Conservation (phyloP, 2,329 filamentous ascomycete species). For the Epichloe sp. region DNA sequence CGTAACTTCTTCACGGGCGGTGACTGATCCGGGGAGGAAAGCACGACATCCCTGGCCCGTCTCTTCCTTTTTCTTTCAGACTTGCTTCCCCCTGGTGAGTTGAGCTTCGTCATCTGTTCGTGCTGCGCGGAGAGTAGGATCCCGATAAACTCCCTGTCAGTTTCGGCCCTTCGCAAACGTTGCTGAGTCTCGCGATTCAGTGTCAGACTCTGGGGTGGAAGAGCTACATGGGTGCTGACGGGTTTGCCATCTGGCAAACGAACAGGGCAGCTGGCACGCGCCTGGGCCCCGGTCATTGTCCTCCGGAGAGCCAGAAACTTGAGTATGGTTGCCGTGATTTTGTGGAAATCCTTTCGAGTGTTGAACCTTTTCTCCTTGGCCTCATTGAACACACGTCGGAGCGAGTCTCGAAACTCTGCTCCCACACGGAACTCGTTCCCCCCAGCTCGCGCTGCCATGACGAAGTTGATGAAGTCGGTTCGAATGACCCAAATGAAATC, state of each 20-base stretch:
- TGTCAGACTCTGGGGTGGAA: slow-evolving; percentile 5
- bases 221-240: slow-evolving; percentile 5
- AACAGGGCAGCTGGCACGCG: slow-evolving; percentile 7
- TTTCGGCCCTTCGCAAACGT: slow-evolving; percentile 1
- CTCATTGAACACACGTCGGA: slow-evolving; percentile 12
- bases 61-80: not conserved
- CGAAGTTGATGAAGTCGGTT: not conserved
- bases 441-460: not conserved
- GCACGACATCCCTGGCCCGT: not conserved
- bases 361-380: slow-evolving; percentile 3
- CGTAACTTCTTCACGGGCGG: not conserved
- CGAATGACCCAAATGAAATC: no score
- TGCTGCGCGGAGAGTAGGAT: not conserved
- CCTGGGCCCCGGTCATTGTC: slow-evolving; percentile 7
- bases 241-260: slow-evolving; percentile 11
- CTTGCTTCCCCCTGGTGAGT: not conserved
- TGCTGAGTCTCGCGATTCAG: slow-evolving; percentile 4
- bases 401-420: slow-evolving; percentile 8
- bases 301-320: slow-evolving; percentile 6
- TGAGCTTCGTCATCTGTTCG: not conserved
- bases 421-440: slow-evolving; percentile 5
- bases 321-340: slow-evolving; percentile 7
- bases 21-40: not conserved
- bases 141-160: not conserved
- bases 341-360: slow-evolving; percentile 7